A percentile compares a stretch with the other conserved stretches of the same genome.
phyloP scores from a whole-genome alignment of 768 basidiomycete genomes.

The Amanita pseudoporphyria region DNA sequence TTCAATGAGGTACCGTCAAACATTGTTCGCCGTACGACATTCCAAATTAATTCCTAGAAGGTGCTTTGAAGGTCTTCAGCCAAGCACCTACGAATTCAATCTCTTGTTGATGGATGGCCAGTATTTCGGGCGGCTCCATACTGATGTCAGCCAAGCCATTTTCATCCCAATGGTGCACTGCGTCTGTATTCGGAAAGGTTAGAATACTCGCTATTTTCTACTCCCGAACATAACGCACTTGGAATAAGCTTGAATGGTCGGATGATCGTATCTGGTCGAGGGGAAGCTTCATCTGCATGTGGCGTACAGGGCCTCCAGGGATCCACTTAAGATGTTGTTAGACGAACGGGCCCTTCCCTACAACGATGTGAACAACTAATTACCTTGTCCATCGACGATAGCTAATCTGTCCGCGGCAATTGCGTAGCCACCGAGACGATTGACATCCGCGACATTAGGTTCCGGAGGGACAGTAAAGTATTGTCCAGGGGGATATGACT shows the following conservation, averaged over 20 bases:
- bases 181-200: conserved; percentile 29
- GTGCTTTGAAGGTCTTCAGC: conserved; percentile 25
- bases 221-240: conserved; percentile 33
- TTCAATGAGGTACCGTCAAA: too few relatives aligned
- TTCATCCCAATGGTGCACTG: conserved; percentile 70
- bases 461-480: conserved; percentile 58
- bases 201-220: neutral
- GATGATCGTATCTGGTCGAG: conserved; percentile 60
- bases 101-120: conserved; percentile 72
- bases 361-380: conserved; percentile 8
- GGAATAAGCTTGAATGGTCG: conserved; percentile 85
- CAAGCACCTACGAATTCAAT: conserved; percentile 72
- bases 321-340: conserved; percentile 44
- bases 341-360: neutral
- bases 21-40: too few relatives aligned
- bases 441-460: conserved; percentile 80
- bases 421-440: conserved; percentile 71
- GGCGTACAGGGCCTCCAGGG: conserved; percentile 88
- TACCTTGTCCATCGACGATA: conserved; percentile 81
- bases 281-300: conserved; percentile 62
- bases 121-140: conserved; percentile 70
- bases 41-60: neutral
- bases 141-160: conserved; percentile 55
- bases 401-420: conserved; percentile 77
- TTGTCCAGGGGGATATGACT: conserved; percentile 75